Evolutionary conservation across 371 early-diverging fungal species (phyloP), one percentile per base, ranked within the genome.

Genomic region (Coemansia sp.): DNA sequence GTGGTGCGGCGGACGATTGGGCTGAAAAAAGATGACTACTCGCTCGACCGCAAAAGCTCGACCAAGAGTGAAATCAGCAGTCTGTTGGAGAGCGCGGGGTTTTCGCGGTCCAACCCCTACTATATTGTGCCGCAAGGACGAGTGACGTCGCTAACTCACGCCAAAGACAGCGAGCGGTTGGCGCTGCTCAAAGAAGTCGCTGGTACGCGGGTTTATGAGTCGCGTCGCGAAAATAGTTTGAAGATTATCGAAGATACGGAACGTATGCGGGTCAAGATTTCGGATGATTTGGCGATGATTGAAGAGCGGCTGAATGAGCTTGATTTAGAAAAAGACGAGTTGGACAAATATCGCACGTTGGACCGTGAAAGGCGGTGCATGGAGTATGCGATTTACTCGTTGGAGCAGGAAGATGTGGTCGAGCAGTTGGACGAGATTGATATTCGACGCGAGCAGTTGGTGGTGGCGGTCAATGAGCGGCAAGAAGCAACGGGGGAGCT

Each of bases 91-190:
- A 93, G 91, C 80, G 97, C 98, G 19, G 99, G 99, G 1, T 95
- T 99, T 66, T 94, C 97, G n/a, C 84, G 92, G 32, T 94, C 97
- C 15, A 99, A 99, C 74, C 98, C 99, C 11, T 99, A 98, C 81
- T 99, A 97, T 71, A 96, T 99, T 80, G 98, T 99, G 4, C 97
- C 97, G n/a, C 99, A 99, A 85, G 99, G 99, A 46, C 85, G 96
- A 60, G 60, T 98, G 63, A 96, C 90, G 4, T 89, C 94, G 3
- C 84, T 99, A 59, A 96, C 98, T 0, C 93, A 94, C 54, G 93
- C 97, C 3, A 94, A 94, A 71, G 98, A 98, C 72, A 71, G 79
- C 40, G 98, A 97, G 79, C 85, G 99, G 6, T 81, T 98, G 44
- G 86, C 91, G 52, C 76, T 99, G 39, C 86, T 99, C 15, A 98